Conservation (phyloP, 495 filamentous ascomycete species). For the Podospora comata region DNA sequence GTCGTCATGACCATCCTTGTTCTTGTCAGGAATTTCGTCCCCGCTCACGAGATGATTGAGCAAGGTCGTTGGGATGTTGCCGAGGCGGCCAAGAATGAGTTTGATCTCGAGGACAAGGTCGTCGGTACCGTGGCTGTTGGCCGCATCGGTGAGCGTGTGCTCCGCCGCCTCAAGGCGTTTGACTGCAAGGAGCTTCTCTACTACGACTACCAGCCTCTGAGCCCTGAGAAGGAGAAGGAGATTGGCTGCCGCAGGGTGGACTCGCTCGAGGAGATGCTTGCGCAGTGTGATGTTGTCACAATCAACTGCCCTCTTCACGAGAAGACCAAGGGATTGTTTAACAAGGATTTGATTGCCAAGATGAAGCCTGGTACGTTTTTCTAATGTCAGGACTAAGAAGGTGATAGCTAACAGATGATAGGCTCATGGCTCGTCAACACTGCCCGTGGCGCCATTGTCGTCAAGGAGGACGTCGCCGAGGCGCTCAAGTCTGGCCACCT, state of each 20-base stretch:
- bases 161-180: slow-evolving; percentile 90
- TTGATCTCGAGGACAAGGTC: slow-evolving; percentile 93
- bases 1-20: slow-evolving; percentile 98
- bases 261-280: slow-evolving; percentile 86
- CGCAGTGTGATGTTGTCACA: slow-evolving; percentile 96
- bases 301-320: slow-evolving; percentile 99
- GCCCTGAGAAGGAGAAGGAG: slow-evolving; percentile 84
- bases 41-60: slow-evolving; percentile 90
- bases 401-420: slow-evolving; percentile 23
- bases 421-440: slow-evolving; percentile 97
- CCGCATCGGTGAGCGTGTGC: slow-evolving; percentile 96
- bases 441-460: slow-evolving; percentile 95
- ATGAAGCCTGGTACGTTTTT: slow-evolving; percentile 83
- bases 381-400: slow-evolving; percentile 15
- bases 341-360: slow-evolving; percentile 99
- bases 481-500: slow-evolving; percentile 92
- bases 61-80: slow-evolving; percentile 93
- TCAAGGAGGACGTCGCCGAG: slow-evolving; percentile 97
- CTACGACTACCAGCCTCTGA: slow-evolving; percentile 97
- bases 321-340: slow-evolving; percentile 93
- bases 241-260: slow-evolving; percentile 91
- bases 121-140: slow-evolving; percentile 97
- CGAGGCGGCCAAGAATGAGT: slow-evolving; percentile 94
- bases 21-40: slow-evolving; percentile 96
- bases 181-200: slow-evolving; percentile 99